A percentile compares a stretch with the other conserved stretches of the same genome.
These are phyloP conservation scores for Marchantia polymorpha DNA, from an alignment of 225 moss, liverwort and hornwort genomes.

Conservation along the genomic window DNA sequence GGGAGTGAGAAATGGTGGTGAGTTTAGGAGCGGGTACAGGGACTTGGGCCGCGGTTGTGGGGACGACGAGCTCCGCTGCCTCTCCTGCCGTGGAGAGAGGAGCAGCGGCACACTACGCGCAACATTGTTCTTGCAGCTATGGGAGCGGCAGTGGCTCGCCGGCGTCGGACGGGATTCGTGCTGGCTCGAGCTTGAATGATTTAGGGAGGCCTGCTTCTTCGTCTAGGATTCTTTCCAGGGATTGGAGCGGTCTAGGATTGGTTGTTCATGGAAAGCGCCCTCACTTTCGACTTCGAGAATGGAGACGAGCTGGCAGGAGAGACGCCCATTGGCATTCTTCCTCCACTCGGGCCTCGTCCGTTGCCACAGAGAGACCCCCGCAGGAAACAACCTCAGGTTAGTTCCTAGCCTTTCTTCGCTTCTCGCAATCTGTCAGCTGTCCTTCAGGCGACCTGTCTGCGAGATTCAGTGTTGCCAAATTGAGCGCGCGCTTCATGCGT, in stretches of 20 bases:
- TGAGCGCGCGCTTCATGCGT: no score
- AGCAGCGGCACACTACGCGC: conserved; percentile 19
- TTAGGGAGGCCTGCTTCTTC: conserved; percentile 17
- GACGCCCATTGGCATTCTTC: neutral
- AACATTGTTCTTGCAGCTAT: conserved; percentile 45
- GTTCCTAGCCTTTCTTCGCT: neutral
- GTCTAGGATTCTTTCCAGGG: conserved; percentile 10
- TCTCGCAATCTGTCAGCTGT: neutral
- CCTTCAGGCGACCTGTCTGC: no score
- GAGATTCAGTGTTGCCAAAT: neutral
- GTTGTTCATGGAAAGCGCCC: conserved; percentile 18
- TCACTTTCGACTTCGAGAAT: conserved; percentile 17
- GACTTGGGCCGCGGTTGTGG: conserved; percentile 22
- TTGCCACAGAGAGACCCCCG: conserved; percentile 19
- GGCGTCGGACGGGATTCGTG: conserved; percentile 23
- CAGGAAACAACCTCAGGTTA: conserved; percentile 27
- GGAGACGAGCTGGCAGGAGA: conserved; percentile 29
- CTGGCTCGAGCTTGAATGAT: conserved; percentile 1
- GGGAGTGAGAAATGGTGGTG: conserved; percentile 32
- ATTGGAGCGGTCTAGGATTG: conserved; percentile 23
- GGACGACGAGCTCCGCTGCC: conserved; percentile 24
- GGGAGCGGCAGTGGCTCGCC: conserved; percentile 1
- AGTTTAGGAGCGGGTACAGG: conserved; percentile 21
- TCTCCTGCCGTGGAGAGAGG: conserved; percentile 15
- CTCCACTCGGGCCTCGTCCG: conserved; percentile 22